A percentile compares a stretch with the other conserved stretches of the same genome.
Evolutionary conservation across 169 alveolate genomes (phyloP).

Genomic region (Plasmodium relictum): DNA sequence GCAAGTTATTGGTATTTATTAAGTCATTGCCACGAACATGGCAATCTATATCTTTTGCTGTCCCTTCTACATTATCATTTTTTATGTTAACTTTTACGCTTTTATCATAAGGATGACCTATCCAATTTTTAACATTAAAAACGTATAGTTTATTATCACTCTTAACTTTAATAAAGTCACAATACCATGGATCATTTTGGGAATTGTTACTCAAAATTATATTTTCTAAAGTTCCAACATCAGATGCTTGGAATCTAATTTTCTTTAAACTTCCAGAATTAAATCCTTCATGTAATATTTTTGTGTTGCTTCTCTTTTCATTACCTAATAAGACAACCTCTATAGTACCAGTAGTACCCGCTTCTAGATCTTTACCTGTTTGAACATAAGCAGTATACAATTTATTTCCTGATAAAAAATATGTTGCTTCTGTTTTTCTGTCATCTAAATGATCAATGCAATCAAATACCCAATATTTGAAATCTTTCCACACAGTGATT

Average conservation of each 20-base stretch:
- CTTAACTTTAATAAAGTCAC: conserved; percentile 86
- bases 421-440: conserved; percentile 77
- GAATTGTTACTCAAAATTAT: conserved; percentile 87
- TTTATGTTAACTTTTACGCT: conserved; percentile 82
- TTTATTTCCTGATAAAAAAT: conserved; percentile 78
- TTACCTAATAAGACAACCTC: conserved; percentile 85
- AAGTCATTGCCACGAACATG: conserved; percentile 88
- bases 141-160: conserved; percentile 81
- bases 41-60: conserved; percentile 90
- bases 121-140: conserved; percentile 89
- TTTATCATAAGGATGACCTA: conserved; percentile 88
- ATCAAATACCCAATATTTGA: conserved; percentile 92
- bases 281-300: conserved; percentile 84
- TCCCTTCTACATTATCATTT: conserved; percentile 81
- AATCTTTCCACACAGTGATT: conserved; percentile 89
- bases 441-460: conserved; percentile 86
- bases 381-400: conserved; percentile 83
- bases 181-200: conserved; percentile 90
- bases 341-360: conserved; percentile 88
- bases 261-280: conserved; percentile 82
- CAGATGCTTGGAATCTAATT: conserved; percentile 89
- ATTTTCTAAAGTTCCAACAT: conserved; percentile 88
- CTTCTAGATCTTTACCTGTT: conserved; percentile 87
- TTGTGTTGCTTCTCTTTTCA: conserved; percentile 86
- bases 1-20: conserved; percentile 77